Percentiles rank a stretch among this genome's conserved stretches.
These are phyloP conservation scores for Westerdykella aurantiaca DNA, from an alignment of 2,329 filamentous ascomycete species.

Conservation along the genomic window DNA sequence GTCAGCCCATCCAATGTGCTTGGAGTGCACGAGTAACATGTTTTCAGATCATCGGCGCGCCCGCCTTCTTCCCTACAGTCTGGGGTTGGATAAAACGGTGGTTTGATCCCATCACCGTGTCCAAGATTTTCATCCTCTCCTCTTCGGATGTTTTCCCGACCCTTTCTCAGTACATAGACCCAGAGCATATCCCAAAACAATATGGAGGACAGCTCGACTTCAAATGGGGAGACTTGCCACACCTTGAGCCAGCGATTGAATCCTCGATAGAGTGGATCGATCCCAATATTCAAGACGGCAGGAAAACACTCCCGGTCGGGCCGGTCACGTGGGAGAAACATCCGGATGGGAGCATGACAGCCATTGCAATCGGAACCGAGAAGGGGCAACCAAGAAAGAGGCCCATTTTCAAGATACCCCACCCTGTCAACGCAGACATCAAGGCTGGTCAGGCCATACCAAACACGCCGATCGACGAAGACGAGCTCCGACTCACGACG, in stretches of 20 bases:
- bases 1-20: slow-evolving; percentile 15
- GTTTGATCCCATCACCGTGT: slow-evolving; percentile 78
- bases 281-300: slow-evolving; percentile 25
- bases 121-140: slow-evolving; percentile 89
- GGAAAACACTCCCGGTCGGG: slow-evolving; percentile 42
- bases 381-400: slow-evolving; percentile 37
- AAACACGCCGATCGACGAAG: slow-evolving; percentile 25
- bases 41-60: slow-evolving; percentile 73
- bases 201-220: slow-evolving; percentile 87
- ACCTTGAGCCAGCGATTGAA: slow-evolving; percentile 56
- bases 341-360: slow-evolving; percentile 40
- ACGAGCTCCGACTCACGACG: slow-evolving; percentile 24
- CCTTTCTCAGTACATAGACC: slow-evolving; percentile 74
- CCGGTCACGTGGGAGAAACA: slow-evolving; percentile 44
- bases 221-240: slow-evolving; percentile 67
- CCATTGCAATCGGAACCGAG: slow-evolving; percentile 42
- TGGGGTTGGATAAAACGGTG: slow-evolving; percentile 95
- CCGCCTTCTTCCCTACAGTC: slow-evolving; percentile 83
- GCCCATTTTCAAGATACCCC: slow-evolving; percentile 37
- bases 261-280: slow-evolving; percentile 39
- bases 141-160: slow-evolving; percentile 68
- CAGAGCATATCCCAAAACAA: slow-evolving; percentile 75
- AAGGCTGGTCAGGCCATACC: slow-evolving; percentile 17
- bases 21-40: slow-evolving; percentile 2
- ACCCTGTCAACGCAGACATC: slow-evolving; percentile 25